These are phyloP conservation scores for Vitis vinifera DNA, from an alignment of 164 flowering plant species.

Conservation along the genomic window ASM3070453v1 NC_081811.1:22090501-22091000, in stretches of 20 bases:
- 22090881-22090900: not conserved
- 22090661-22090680: conserved; percentile 31
- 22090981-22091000: conserved; percentile 38
- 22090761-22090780: conserved; percentile 70
- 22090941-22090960: conserved; percentile 22
- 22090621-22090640: conserved; percentile 17
- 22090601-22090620: conserved; percentile 27
- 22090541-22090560: conserved; percentile 81
- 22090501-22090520: too few species aligned
- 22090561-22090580: conserved; percentile 91
- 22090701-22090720: conserved; percentile 43
- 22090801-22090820: conserved; percentile 39
- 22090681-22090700: conserved; percentile 54
- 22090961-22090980: conserved; percentile 63
- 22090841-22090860: conserved; percentile 52
- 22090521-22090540: conserved; percentile 51
- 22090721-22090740: conserved; percentile 24
- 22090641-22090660: conserved; percentile 20
- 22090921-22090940: conserved; percentile 55
- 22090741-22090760: conserved; percentile 71
- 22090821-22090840: conserved; percentile 58
- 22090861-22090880: not conserved
- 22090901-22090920: not conserved
- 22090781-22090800: conserved; percentile 76
- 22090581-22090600: conserved; percentile 87